These are phyloP conservation scores for Fusarium nurragi DNA, from an alignment of 2,329 filamentous ascomycete species.

Conservation along the genomic window DNA sequence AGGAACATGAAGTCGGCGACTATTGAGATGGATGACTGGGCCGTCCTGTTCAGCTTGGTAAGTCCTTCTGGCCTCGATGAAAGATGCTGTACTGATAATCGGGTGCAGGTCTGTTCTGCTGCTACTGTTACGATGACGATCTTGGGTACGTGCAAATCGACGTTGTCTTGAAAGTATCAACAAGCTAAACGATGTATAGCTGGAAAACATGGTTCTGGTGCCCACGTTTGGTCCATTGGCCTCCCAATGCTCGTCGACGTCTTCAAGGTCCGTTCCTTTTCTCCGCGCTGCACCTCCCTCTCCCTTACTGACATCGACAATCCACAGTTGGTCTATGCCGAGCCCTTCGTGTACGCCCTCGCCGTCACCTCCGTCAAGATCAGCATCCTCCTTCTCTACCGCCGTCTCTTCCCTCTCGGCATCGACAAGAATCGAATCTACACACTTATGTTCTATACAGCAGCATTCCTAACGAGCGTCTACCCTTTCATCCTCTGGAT, in stretches of 20 bases:
- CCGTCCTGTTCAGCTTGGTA: conserved; percentile 7
- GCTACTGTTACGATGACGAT: conserved; percentile 11
- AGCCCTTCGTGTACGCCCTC: conserved; percentile 14
- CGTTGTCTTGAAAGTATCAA: accelerated
- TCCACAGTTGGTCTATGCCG: conserved; percentile 5
- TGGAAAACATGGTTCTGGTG: not conserved
- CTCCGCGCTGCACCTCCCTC: accelerated
- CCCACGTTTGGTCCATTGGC: conserved; percentile 14
- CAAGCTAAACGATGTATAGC: not conserved
- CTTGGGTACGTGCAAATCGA: accelerated
- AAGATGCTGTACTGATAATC: accelerated
- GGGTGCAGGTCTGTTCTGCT: not conserved
- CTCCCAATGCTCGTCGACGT: conserved; percentile 5
- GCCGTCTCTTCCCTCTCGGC: conserved; percentile 14
- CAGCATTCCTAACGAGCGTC: not conserved
- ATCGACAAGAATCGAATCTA: conserved; percentile 13
- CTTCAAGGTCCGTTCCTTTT: not conserved
- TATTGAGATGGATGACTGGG: conserved; percentile 17
- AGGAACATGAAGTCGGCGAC: conserved; percentile 18
- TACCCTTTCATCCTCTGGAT: conserved; percentile 21
- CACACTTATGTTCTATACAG: conserved; percentile 11
- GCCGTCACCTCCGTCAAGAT: conserved; percentile 19
- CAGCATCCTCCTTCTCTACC: conserved; percentile 18
- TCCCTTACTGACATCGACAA: not conserved
- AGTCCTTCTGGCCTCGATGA: accelerated